A percentile compares a stretch with the other conserved stretches of the same genome.
Evolutionary conservation across 257 asterid genomes (phyloP).

Genomic region (Solanum habrochaites): DNA sequence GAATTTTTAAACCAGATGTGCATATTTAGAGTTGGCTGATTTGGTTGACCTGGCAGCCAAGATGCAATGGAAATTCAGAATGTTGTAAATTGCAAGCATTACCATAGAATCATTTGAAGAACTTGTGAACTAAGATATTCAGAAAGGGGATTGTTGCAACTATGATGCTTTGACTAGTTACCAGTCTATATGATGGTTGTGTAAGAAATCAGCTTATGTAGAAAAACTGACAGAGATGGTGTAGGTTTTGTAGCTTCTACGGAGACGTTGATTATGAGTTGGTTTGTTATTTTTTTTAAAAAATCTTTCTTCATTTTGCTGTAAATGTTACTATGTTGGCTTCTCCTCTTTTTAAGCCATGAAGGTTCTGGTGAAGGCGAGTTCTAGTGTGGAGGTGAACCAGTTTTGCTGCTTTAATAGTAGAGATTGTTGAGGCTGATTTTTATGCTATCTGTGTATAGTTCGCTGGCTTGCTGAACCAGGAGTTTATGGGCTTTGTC

Average conservation of each 20-base stretch:
- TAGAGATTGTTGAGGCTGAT: background rate
- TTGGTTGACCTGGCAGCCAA: background rate
- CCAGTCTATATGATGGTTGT: background rate
- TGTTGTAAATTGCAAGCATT: background rate
- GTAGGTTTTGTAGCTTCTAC: background rate
- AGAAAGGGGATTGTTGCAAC: background rate
- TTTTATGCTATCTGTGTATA: background rate
- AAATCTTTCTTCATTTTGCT: background rate
- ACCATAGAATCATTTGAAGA: background rate
- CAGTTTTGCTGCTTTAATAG: background rate
- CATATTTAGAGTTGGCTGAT: background rate
- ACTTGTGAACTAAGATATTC: background rate
- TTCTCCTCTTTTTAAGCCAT: background rate
- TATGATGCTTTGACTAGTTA: background rate
- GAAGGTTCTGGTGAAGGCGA: background rate
- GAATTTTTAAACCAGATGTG: background rate
- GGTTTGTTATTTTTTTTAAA: background rate
- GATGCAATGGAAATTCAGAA: background rate
- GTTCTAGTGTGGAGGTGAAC: background rate
- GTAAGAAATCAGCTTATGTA: background rate
- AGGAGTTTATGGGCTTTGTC: background rate
- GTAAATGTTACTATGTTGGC: background rate
- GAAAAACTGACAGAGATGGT: background rate
- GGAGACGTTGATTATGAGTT: background rate
- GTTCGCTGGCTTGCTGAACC: background rate